phyloP scores from a whole-genome alignment of 371 early-diverging fungal species.

The Mortierella sp. region DNA sequence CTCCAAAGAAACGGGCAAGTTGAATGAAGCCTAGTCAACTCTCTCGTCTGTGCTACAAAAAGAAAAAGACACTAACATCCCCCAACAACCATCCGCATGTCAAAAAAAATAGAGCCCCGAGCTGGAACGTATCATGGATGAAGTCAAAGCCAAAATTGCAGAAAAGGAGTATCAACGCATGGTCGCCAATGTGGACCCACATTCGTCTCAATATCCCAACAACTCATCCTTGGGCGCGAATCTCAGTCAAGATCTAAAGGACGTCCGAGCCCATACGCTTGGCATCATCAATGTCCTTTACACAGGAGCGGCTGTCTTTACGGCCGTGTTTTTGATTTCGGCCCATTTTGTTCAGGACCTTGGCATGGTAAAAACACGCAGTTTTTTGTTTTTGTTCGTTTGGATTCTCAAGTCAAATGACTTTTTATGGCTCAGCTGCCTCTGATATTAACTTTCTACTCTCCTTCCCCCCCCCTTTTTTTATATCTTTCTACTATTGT shows the following conservation, averaged over 20 bases:
- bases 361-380: conserved; percentile 22
- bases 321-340: conserved; percentile 46
- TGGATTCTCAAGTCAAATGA: neutral
- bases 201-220: neutral
- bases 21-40: neutral
- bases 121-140: conserved; percentile 40
- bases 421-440: neutral
- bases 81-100: neutral
- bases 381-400: neutral
- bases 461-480: neutral
- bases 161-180: conserved; percentile 45
- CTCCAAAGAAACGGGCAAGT: conserved; percentile 35
- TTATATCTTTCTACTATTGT: neutral
- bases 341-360: conserved; percentile 37
- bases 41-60: neutral
- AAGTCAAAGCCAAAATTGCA: conserved; percentile 32
- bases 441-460: neutral
- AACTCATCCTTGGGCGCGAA: conserved; percentile 14
- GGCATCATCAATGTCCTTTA: conserved; percentile 48
- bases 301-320: conserved; percentile 44
- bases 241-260: conserved; percentile 36
- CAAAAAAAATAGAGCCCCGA: conserved; percentile 34
- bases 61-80: neutral
- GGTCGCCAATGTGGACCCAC: conserved; percentile 25
- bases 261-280: conserved; percentile 33